phyloP scores from a whole-genome alignment of 345 rosid species.

The Moringa oleifera region DNA sequence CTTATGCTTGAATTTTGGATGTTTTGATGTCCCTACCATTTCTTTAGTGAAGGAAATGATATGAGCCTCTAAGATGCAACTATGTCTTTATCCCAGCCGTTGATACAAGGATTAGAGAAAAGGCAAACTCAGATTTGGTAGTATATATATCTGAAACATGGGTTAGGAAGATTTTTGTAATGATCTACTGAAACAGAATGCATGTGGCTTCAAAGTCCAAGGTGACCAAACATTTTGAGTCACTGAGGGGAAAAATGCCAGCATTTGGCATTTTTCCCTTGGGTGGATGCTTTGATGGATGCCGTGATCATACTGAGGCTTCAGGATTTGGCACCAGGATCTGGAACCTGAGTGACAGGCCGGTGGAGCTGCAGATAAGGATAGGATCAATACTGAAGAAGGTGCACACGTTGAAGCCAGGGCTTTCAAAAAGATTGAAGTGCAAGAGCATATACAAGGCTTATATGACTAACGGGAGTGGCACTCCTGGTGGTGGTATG shows the following conservation, averaged over 20 bases:
- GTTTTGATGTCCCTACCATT: slow-evolving; percentile 17
- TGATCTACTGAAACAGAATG: slow-evolving; percentile 10
- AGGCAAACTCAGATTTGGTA: background rate
- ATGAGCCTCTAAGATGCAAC: slow-evolving; percentile 9
- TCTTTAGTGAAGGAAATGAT: slow-evolving; percentile 15
- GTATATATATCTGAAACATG: slow-evolving; percentile 1
- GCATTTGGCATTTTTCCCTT: slow-evolving; percentile 35
- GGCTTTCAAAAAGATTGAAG: slow-evolving; percentile 65
- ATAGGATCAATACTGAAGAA: slow-evolving; percentile 78
- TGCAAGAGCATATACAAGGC: slow-evolving; percentile 77
- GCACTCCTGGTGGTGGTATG: slow-evolving; percentile 28
- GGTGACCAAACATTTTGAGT: slow-evolving; percentile 33
- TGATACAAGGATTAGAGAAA: slow-evolving; percentile 9
- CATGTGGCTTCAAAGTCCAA: slow-evolving; percentile 25
- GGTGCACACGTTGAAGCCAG: slow-evolving; percentile 77
- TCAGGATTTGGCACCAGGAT: slow-evolving; percentile 57
- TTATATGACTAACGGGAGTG: slow-evolving; percentile 41
- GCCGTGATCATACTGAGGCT: slow-evolving; percentile 50
- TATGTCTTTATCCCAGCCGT: slow-evolving; percentile 21
- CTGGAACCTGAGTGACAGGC: slow-evolving; percentile 69
- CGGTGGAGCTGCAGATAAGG: slow-evolving; percentile 72
- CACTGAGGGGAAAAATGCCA: slow-evolving; percentile 34
- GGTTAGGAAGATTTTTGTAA: slow-evolving; percentile 5
- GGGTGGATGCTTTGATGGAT: slow-evolving; percentile 66
- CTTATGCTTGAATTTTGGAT: slow-evolving; percentile 21